Conservation (phyloP, 495 filamentous ascomycete genomes). For the Letharia columbiana region DNA sequence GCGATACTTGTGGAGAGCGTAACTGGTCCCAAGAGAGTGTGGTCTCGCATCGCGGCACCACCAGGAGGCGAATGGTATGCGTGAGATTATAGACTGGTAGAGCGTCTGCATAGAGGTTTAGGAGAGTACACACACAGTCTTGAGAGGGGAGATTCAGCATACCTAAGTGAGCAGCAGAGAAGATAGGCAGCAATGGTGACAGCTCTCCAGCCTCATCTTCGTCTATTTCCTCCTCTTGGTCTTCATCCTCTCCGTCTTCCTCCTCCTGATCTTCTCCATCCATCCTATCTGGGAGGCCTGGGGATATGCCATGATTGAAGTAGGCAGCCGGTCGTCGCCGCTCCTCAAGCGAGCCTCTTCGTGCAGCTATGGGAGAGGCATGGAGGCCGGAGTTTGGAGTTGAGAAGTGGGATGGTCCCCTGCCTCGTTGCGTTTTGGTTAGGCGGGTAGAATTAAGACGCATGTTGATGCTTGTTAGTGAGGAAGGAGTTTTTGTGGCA, state of each 20-base stretch:
- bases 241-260: constrained; percentile 40
- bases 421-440: constrained; percentile 23
- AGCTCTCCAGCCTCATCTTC: constrained; percentile 52
- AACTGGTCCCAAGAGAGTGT: constrained; percentile 93
- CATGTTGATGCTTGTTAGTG: not conserved
- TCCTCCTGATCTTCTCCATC: constrained; percentile 36
- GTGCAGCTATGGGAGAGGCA: constrained; percentile 26
- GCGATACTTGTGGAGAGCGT: constrained; percentile 85
- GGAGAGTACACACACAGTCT: not conserved
- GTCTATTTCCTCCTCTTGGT: constrained; percentile 39
- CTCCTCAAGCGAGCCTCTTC: constrained; percentile 24
- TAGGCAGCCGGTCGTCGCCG: constrained; percentile 28
- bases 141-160: constrained; percentile 19
- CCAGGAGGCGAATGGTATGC: constrained; percentile 74
- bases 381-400: constrained; percentile 33
- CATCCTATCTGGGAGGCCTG: constrained; percentile 30
- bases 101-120: constrained; percentile 39
- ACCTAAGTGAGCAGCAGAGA: constrained; percentile 77
- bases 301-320: constrained; percentile 27
- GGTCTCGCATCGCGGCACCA: constrained; percentile 77
- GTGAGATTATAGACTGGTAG: constrained; percentile 86
- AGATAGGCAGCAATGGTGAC: constrained; percentile 67
- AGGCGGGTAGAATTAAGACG: not conserved
- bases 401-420: constrained; percentile 43
- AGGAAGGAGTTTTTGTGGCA: not conserved